These are phyloP conservation scores for Cornus florida DNA, from an alignment of 148 eudicot species.

Conservation along the genomic window DNA sequence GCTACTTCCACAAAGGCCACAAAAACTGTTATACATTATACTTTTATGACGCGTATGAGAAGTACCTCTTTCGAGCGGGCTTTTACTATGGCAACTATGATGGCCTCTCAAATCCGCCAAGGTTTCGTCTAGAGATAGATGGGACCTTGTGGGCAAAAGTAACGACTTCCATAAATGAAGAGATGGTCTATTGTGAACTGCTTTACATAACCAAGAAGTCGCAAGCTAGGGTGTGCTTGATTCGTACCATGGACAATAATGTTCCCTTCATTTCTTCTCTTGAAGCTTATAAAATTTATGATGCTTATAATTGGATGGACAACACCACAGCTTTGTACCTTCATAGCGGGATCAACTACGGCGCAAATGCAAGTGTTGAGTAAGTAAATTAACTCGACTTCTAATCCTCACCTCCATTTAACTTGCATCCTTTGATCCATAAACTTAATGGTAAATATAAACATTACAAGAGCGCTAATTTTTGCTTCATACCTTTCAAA, in stretches of 20 bases:
- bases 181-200: not conserved
- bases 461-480: too few species aligned
- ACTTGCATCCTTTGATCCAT: too few species aligned
- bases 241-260: not conserved
- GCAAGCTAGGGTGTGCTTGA: not conserved
- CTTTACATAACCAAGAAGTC: not conserved
- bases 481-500: too few species aligned
- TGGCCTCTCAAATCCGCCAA: not conserved
- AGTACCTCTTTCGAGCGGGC: not conserved
- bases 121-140: not conserved
- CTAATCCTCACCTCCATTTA: too few species aligned
- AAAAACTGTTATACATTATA: not conserved
- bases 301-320: too few species aligned
- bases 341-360: too few species aligned
- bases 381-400: too few species aligned
- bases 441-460: too few species aligned
- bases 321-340: too few species aligned
- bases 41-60: not conserved
- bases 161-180: not conserved
- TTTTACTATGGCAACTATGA: slow-evolving; percentile 5
- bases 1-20: not conserved
- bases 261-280: slow-evolving; percentile 7
- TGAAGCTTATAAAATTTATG: too few species aligned
- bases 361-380: too few species aligned
- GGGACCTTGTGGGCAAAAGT: slow-evolving; percentile 4